Conservation (phyloP, 345 rosid species). For the Ailanthus altissimus region DNA sequence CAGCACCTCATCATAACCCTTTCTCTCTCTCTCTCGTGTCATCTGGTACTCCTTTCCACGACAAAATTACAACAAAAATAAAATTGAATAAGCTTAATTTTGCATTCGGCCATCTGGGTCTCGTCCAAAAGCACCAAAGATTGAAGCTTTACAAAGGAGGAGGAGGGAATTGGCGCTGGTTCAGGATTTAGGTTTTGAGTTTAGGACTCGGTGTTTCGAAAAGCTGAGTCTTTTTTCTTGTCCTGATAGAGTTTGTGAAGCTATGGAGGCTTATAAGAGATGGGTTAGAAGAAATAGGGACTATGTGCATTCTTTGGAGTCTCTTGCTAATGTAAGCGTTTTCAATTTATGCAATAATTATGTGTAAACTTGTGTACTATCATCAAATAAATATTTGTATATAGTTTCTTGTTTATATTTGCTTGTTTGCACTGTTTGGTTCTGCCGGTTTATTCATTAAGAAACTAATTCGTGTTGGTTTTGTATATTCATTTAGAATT, state of each 20-base stretch:
- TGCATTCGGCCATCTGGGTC: slow-evolving; percentile 16
- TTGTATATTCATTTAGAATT: neutral
- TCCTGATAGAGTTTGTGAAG: slow-evolving; percentile 20
- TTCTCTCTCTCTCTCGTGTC: neutral
- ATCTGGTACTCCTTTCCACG: neutral
- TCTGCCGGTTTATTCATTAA: neutral
- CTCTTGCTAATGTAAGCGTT: slow-evolving; percentile 83
- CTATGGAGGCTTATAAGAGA: slow-evolving; percentile 85
- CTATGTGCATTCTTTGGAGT: slow-evolving; percentile 83
- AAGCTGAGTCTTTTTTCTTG: slow-evolving; percentile 9
- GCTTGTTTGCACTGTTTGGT: no score
- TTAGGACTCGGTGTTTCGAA: slow-evolving; percentile 1
- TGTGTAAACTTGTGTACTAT: neutral
- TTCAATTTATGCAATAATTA: neutral
- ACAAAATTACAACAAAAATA: neutral
- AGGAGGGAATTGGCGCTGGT: neutral
- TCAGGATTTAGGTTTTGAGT: slow-evolving; percentile 15
- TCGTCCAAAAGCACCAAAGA: slow-evolving; percentile 12
- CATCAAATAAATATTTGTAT: neutral
- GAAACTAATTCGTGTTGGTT: neutral
- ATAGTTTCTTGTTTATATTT: neutral
- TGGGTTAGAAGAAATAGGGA: slow-evolving; percentile 92
- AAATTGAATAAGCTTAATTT: neutral
- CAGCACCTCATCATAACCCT: neutral
- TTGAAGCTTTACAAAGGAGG: neutral